Evolutionary conservation across 192 early-diverging fungal species (phyloP).

Genomic region (Coemansia sp.): DNA sequence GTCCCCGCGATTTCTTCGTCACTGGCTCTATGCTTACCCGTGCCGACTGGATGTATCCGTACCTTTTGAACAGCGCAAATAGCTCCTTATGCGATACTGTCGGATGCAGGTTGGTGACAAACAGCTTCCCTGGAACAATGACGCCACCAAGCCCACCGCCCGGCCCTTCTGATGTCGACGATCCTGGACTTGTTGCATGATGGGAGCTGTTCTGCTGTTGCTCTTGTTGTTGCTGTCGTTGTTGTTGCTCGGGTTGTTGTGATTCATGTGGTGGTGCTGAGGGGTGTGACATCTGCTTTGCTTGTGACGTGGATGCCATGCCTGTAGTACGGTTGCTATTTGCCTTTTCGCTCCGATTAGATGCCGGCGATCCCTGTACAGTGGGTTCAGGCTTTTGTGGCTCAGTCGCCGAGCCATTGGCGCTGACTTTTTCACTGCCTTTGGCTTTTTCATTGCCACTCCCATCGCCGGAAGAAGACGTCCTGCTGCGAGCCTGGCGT

Average conservation of each 20-base stretch:
- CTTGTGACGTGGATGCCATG: not conserved
- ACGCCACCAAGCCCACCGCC: constrained; percentile 45
- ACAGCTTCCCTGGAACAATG: constrained; percentile 54
- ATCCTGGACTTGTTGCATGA: not conserved
- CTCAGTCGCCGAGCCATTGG: not conserved
- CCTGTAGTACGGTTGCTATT: not conserved
- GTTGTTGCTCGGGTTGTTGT: not conserved
- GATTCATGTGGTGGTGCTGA: constrained; percentile 10
- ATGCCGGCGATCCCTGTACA: not conserved
- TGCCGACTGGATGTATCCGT: constrained; percentile 57
- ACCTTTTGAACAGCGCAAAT: constrained; percentile 57
- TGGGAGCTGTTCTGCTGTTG: constrained; percentile 12
- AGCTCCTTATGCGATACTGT: constrained; percentile 57
- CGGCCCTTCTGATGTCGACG: constrained; percentile 14
- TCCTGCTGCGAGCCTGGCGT: constrained; percentile 23
- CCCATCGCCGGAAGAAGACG: constrained; percentile 1
- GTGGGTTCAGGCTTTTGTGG: not conserved
- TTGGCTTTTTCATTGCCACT: not conserved
- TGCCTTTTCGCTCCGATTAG: not conserved
- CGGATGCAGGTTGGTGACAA: constrained; percentile 55
- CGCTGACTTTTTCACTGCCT: not conserved
- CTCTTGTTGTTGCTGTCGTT: constrained; percentile 11
- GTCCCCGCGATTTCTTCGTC: constrained; percentile 49
- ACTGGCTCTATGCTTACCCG: constrained; percentile 51
- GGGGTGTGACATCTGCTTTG: not conserved